Evolutionary conservation across 208 protist genomes (phyloP).

Genomic region (Leishmania tropica): DNA sequence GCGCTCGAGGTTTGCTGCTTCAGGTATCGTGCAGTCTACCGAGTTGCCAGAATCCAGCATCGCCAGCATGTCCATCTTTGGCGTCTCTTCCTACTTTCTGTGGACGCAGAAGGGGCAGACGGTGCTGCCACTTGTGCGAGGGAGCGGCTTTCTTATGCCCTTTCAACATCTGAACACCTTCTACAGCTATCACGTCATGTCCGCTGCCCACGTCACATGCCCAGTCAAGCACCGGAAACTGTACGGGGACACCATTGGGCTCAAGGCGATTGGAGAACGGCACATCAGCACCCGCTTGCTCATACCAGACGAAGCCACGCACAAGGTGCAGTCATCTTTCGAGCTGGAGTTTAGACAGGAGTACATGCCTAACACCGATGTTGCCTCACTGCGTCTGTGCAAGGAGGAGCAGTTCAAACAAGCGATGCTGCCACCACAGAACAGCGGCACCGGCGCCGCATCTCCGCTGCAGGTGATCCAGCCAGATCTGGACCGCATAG

Average conservation of each 20-base stretch:
- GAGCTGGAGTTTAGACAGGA: slow-evolving; percentile 69
- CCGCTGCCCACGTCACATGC: slow-evolving; percentile 82
- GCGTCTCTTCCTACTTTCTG: slow-evolving; percentile 88
- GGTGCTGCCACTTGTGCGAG: slow-evolving; percentile 79
- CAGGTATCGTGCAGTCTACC: background rate
- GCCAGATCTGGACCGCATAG: slow-evolving; percentile 65
- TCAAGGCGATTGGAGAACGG: slow-evolving; percentile 86
- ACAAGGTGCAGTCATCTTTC: slow-evolving; percentile 39
- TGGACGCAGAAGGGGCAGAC: slow-evolving; percentile 90
- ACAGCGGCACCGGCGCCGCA: background rate
- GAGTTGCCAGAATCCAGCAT: background rate
- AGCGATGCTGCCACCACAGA: background rate
- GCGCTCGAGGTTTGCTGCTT: background rate
- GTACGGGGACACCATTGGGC: slow-evolving; percentile 70
- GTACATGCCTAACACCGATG: slow-evolving; percentile 78
- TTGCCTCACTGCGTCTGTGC: slow-evolving; percentile 57
- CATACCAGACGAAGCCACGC: slow-evolving; percentile 34
- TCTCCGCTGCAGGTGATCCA: slow-evolving; percentile 49
- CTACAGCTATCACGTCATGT: slow-evolving; percentile 84
- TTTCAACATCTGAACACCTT: slow-evolving; percentile 76
- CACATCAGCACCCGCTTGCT: slow-evolving; percentile 80
- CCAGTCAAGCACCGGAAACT: slow-evolving; percentile 65
- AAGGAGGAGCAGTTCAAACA: slow-evolving; percentile 44
- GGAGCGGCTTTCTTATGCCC: slow-evolving; percentile 79
- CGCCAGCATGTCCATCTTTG: slow-evolving; percentile 65